These are phyloP conservation scores for Akanthomyces uredinophilus DNA, from an alignment of 2,329 filamentous ascomycete species.

Conservation along the genomic window DNA sequence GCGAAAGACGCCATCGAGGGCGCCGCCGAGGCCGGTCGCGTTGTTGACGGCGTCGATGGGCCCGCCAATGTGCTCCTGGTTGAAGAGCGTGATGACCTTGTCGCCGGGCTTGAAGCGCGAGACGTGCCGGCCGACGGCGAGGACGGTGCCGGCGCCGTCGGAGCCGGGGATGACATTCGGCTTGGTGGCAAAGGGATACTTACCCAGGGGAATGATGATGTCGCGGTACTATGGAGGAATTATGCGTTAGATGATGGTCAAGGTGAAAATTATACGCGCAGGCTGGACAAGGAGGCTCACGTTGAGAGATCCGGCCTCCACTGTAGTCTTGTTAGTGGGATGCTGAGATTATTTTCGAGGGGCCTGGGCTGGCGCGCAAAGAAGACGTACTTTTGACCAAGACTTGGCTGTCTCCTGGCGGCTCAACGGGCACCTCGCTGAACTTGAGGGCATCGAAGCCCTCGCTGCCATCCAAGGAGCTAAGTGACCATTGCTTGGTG, in stretches of 20 bases:
- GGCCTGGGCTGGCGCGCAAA: too few species aligned
- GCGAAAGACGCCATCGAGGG: constrained; percentile 62
- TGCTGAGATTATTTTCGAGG: too few species aligned
- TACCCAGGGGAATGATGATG: constrained; percentile 44
- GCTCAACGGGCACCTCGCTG: constrained; percentile 50
- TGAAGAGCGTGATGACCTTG: constrained; percentile 57
- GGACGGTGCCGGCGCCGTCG: constrained; percentile 49
- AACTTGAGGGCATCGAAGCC: constrained; percentile 55
- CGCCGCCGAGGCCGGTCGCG: constrained; percentile 60
- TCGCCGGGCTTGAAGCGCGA: constrained; percentile 47
- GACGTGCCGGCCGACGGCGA: constrained; percentile 46
- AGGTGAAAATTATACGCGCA: too few species aligned
- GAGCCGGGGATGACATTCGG: constrained; percentile 45
- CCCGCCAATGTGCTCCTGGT: constrained; percentile 47
- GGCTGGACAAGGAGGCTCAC: constrained; percentile 19
- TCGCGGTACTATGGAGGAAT: constrained; percentile 40
- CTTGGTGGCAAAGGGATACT: constrained; percentile 40
- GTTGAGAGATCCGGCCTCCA: constrained; percentile 49
- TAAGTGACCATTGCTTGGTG: constrained; percentile 53
- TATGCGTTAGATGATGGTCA: not conserved
- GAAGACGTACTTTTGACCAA: constrained; percentile 52
- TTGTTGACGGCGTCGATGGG: constrained; percentile 30
- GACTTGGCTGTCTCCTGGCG: constrained; percentile 64
- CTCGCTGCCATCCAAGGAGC: constrained; percentile 35
- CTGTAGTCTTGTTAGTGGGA: constrained; percentile 20